phyloP scores from a whole-genome alignment of 2,329 filamentous ascomycete species.

The Colletotrichum higginsianum region DNA sequence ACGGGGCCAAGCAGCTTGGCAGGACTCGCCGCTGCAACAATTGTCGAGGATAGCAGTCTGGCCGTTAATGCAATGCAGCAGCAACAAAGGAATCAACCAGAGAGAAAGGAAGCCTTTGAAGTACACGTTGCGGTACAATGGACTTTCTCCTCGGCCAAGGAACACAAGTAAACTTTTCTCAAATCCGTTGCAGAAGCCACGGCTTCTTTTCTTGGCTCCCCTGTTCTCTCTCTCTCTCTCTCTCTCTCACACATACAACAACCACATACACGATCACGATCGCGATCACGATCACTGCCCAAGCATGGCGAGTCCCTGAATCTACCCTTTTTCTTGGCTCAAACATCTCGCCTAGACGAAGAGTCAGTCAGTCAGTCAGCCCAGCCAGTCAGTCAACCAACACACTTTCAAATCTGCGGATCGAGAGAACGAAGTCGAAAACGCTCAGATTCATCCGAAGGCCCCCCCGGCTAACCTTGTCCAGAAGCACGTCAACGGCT shows the following conservation, averaged over 20 bases:
- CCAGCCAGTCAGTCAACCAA: background rate
- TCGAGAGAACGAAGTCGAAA: background rate
- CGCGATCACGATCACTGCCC: background rate
- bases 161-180: slow-evolving; percentile 14
- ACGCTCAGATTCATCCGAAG: background rate
- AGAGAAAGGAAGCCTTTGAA: background rate
- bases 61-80: no score
- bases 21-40: background rate
- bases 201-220: slow-evolving; percentile 28
- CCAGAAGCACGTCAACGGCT: slow-evolving; percentile 18
- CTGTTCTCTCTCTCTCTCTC: background rate
- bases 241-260: background rate
- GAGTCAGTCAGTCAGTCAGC: background rate
- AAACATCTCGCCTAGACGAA: background rate
- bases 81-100: background rate
- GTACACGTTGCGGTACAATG: background rate
- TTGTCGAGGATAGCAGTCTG: background rate
- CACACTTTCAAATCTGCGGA: background rate
- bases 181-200: slow-evolving; percentile 17
- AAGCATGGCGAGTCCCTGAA: background rate
- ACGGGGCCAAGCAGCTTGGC: slow-evolving; percentile 10
- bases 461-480: background rate
- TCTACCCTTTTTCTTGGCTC: background rate
- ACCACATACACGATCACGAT: background rate
- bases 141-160: background rate